Evolutionary conservation across 768 basidiomycete species (phyloP).

Genomic region (Tubosaeta brunneosetosa): DNA sequence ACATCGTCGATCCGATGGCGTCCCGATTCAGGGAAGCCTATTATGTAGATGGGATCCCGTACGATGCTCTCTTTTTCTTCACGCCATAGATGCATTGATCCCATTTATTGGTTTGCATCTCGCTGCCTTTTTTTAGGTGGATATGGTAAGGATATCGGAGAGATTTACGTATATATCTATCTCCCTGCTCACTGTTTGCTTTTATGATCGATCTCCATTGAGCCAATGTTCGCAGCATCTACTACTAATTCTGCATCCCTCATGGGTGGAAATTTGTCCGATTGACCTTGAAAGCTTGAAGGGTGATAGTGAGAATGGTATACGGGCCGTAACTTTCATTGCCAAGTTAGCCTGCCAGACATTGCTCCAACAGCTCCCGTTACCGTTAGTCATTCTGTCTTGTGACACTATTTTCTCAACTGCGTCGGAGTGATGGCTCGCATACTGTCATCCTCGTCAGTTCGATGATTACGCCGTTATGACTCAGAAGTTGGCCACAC

Average conservation of each 20-base stretch:
- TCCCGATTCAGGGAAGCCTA: slow-evolving; percentile 27
- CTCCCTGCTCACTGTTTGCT: not conserved
- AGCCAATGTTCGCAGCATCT: not conserved
- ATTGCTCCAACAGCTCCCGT: no score
- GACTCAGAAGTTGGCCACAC: not conserved
- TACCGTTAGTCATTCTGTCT: not conserved
- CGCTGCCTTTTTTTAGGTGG: slow-evolving; percentile 2
- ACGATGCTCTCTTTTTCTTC: slow-evolving; percentile 24
- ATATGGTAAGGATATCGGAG: not conserved
- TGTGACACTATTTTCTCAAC: not conserved
- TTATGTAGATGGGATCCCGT: slow-evolving; percentile 30
- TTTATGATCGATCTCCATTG: not conserved
- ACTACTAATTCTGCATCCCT: no score
- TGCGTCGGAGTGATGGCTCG: not conserved
- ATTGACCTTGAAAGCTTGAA: no score
- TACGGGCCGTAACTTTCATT: no score
- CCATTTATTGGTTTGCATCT: not conserved
- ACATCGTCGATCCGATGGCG: slow-evolving; percentile 63
- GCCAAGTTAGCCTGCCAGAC: no score
- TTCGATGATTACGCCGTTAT: not conserved
- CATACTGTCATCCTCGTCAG: not conserved
- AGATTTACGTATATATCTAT: not conserved
- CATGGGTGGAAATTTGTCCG: no score
- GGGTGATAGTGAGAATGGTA: no score
- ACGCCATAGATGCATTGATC: slow-evolving; percentile 19